Percentiles rank a stretch among this genome's conserved stretches.
Evolutionary conservation across 139 green algal species (phyloP).

Genomic region (Pleodorina starrii): DNA sequence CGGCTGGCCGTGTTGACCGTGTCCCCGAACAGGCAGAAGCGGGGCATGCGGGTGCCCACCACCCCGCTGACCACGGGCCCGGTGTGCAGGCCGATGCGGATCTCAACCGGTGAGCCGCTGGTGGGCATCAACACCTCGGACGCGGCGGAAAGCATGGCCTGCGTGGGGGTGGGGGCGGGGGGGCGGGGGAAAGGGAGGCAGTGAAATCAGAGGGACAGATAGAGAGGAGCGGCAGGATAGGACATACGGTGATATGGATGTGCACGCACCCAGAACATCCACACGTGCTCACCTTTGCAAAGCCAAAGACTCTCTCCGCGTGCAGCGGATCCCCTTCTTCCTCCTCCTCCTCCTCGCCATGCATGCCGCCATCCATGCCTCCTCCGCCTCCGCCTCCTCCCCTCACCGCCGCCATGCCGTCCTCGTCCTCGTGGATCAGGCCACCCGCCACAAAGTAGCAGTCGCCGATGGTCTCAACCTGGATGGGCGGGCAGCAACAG

Average conservation of each 20-base stretch:
- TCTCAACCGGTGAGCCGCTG: background rate
- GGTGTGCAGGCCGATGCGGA: conserved; percentile 48
- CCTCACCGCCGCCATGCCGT: conserved; percentile 35
- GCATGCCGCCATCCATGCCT: too few relatives aligned
- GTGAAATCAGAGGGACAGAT: too few relatives aligned
- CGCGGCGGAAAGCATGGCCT: conserved; percentile 18
- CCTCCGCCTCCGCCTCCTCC: too few relatives aligned
- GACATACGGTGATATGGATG: too few relatives aligned
- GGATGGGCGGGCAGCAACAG: background rate
- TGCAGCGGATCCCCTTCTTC: background rate
- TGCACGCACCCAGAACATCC: too few relatives aligned
- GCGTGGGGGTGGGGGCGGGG: too few relatives aligned
- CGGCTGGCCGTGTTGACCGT: conserved; percentile 55
- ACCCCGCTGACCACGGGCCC: conserved; percentile 36
- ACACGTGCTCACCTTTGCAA: background rate
- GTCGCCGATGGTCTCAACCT: conserved; percentile 59
- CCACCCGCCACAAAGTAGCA: conserved; percentile 51
- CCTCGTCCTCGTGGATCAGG: conserved; percentile 47
- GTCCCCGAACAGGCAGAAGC: conserved; percentile 52
- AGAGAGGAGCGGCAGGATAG: too few relatives aligned
- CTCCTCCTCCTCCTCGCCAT: too few relatives aligned
- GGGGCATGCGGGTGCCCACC: conserved; percentile 40
- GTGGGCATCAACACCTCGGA: background rate
- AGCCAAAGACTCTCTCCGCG: background rate
- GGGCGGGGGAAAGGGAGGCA: too few relatives aligned